Evolutionary conservation across 352 stramenopile genomes (phyloP), one percentile per base, ranked within the genome.

Genomic region (Plasmopara viticola): DNA sequence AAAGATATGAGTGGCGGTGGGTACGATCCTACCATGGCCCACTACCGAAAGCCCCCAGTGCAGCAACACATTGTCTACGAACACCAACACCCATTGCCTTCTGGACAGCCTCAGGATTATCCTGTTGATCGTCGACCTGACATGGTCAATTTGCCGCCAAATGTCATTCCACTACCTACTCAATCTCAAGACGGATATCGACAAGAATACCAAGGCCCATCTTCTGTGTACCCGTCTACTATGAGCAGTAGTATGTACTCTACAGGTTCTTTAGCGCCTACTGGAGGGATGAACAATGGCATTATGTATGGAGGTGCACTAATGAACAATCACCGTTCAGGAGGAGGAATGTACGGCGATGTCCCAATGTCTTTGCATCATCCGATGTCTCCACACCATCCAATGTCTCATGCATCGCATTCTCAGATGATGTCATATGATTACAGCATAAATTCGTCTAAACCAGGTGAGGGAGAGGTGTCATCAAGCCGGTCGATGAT

Each of bases 181-280:
- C 60, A 60, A 30, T 17, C 58, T 17, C 59, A 62, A 28, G 53
- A 70, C n/a, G 58, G 39, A 28, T 74, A 74, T 31, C 58, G 61
- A 20, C 61, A 66, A 49, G 55, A 42, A 8, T 70, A 63, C 13
- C 44, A 51, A 54, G 34, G 56, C 18, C 13, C 53, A 9, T 60
- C 56, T 15, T 38, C 49, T 33, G 47, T 43, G 9, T 73, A 72
- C 56, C 47, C 37, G 41, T 44, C 54, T 8, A 61, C 68, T 50
- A 67, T 80, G 58, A 78, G 73, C 50, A 48, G 56, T 44, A 67
- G 67, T 41, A 67, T 85, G 62, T 87, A 84, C 58, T 53, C 64
- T 12, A 50, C 58, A 5, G 63, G 44, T 35, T 48, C 59, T 4
- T 71, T 48, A 45, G 52, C 58, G 14, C 35, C 62, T 31, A 62